Percentiles rank a stretch among this genome's conserved stretches.
Conservation (phyloP, 495 filamentous ascomycete species). For the Hamigera avellanea region DNA sequence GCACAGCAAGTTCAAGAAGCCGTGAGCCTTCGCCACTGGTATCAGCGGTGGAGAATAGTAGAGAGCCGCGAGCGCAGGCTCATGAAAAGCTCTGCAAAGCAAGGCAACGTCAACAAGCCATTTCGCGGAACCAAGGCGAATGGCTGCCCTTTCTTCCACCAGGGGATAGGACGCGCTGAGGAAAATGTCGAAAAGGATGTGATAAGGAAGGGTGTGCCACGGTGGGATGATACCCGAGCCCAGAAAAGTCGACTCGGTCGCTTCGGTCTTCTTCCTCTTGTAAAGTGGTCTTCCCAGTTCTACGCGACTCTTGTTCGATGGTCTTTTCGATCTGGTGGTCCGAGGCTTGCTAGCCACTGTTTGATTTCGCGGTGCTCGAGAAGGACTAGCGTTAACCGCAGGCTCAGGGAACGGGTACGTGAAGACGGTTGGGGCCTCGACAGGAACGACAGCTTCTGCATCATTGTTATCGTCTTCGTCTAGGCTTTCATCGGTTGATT, state of each 20-base stretch:
- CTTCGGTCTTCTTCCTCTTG: conserved; percentile 19
- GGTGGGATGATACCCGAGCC: conserved; percentile 41
- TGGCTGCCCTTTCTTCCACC: conserved; percentile 30
- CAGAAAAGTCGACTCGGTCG: conserved; percentile 8
- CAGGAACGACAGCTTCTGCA: conserved; percentile 1
- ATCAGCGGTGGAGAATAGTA: conserved; percentile 57
- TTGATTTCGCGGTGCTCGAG: conserved; percentile 8
- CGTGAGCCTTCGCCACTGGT: conserved; percentile 37
- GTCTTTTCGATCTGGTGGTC: conserved; percentile 10
- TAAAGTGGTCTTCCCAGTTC: conserved; percentile 13
- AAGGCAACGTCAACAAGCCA: conserved; percentile 53
- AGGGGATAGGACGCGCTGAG: conserved; percentile 50
- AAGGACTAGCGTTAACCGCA: conserved; percentile 6
- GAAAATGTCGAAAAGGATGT: conserved; percentile 60
- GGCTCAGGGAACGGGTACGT: conserved; percentile 5
- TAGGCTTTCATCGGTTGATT: conserved; percentile 26
- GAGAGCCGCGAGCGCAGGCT: conserved; percentile 64
- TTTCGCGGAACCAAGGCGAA: conserved; percentile 29
- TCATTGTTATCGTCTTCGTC: conserved; percentile 9
- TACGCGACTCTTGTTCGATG: conserved; percentile 7
- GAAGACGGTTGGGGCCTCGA: conserved; percentile 2
- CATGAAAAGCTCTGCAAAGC: conserved; percentile 53
- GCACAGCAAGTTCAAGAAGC: conserved; percentile 35
- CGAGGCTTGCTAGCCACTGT: conserved; percentile 10
- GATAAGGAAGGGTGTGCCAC: conserved; percentile 63